Base-by-base conservation (phyloP, 139 green algal species). In the Micractinium conductrix region DNA sequence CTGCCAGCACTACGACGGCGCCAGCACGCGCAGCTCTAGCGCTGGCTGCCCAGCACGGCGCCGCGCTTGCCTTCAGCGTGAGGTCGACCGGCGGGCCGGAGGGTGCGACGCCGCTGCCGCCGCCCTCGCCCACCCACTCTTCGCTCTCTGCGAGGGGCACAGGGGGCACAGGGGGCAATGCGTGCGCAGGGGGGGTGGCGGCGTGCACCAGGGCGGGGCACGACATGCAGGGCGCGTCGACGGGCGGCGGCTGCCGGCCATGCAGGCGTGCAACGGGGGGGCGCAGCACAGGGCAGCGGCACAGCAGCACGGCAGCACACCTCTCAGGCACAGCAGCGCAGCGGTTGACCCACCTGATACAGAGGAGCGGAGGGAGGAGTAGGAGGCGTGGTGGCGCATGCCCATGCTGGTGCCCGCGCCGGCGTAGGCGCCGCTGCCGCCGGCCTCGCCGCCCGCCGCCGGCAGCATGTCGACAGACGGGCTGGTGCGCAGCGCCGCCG, bases 311-410 rank as follows among this genome's bases (percentile, higher is more conserved):
- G 45, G 67, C 5, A n/a, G 67, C 35, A n/a, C 2, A 45, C n/a
- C n/a, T 33, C 35, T 33, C 37, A n/a, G 33, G 67, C 5, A 74
- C 33, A 37, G 30, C 37, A 26, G 53, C 53, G 53, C 53, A 62
- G 53, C 6, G 24, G 53, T 2, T 9, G 0, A 0, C 62, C 8
- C 80, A 85, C 80, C 80, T 33, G 81, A 86, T 2, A 86, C 40
- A 4, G 81, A 86, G 37, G 81, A 86, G 17, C 81, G 69, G 0
- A 86, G 81, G 38, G 81, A 86, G 53, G 38, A 63, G 70, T 37
- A 79, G 81, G 38, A 43, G 55, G 81, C 63, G 38, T 86, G 81
- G 30, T 78, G 70, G 30, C 55, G 50, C 81, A 86, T 86, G 69
- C 81, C 70, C 81, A 73, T 37, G 6, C 79, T n/a, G n/a, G n/a